A percentile compares a stretch with the other conserved stretches of the same genome.
phyloP scores from a whole-genome alignment of 768 basidiomycete genomes.

The Suillus subaureus region DNA sequence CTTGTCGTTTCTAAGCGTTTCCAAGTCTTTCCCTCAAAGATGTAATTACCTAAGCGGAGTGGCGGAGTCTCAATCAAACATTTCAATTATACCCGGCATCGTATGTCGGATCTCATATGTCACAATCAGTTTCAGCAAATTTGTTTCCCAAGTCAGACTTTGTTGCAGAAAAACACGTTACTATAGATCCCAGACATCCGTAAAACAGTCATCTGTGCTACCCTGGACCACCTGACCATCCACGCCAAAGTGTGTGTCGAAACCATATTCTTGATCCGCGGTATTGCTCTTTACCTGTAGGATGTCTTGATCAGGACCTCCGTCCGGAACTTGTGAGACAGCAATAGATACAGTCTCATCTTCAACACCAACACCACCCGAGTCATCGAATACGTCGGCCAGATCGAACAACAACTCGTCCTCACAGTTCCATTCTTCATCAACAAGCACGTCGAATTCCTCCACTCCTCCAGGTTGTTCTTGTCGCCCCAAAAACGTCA shows the following conservation, averaged over 20 bases:
- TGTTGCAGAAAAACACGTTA: conserved; percentile 7
- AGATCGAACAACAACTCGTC: conserved; percentile 19
- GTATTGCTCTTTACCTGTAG: conserved; percentile 6
- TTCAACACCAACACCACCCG: neutral
- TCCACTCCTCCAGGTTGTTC: conserved; percentile 18
- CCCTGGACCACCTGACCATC: conserved; percentile 2
- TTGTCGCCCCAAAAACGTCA: conserved; percentile 14
- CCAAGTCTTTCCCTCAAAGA: conserved; percentile 12
- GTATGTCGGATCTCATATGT: conserved; percentile 30
- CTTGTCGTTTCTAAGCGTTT: conserved; percentile 16
- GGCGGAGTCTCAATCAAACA: conserved; percentile 25
- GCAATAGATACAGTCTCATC: neutral
- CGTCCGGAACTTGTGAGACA: conserved; percentile 7
- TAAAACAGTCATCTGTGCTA: conserved; percentile 6
- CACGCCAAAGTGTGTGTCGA: neutral
- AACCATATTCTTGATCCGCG: conserved; percentile 8
- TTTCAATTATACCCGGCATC: conserved; percentile 13
- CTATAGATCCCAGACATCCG: conserved; percentile 15
- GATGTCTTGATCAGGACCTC: conserved; percentile 2
- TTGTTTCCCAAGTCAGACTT: conserved; percentile 8
- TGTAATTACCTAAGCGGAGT: conserved; percentile 30
- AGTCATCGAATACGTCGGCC: conserved; percentile 11
- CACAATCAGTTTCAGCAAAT: conserved; percentile 18
- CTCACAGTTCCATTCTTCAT: conserved; percentile 12
- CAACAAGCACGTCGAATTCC: conserved; percentile 7